These are phyloP conservation scores for Chaetothyriales sp. DNA, from an alignment of 2,329 filamentous ascomycete genomes.

Conservation along the genomic window DNA sequence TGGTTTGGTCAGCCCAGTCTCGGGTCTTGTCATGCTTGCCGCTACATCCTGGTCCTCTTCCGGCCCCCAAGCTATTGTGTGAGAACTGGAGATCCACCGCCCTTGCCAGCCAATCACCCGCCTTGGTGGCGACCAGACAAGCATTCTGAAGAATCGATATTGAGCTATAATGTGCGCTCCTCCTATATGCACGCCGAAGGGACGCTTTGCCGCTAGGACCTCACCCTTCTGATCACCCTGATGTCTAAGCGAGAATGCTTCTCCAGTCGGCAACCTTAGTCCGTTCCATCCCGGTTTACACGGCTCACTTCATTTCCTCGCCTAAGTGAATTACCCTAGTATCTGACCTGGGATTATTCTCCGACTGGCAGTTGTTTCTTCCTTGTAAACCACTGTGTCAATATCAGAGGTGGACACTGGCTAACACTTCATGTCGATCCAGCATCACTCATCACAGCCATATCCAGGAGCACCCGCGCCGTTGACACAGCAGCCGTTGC, in stretches of 20 bases:
- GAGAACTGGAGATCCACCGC: not conserved
- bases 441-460: constrained; percentile 16
- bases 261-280: constrained; percentile 3
- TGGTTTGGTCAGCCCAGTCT: not conserved
- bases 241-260: constrained; percentile 5
- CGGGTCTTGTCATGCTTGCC: not conserved
- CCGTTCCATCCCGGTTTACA: not conserved
- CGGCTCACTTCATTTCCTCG: not conserved
- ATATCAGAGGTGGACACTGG: constrained; percentile 1
- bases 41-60: not conserved
- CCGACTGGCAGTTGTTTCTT: constrained; percentile 4
- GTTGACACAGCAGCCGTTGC: constrained; percentile 18
- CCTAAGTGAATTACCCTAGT: not conserved
- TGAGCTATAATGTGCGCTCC: not conserved
- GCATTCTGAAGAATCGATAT: not conserved
- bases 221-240: not conserved
- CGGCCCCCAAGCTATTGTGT: not conserved
- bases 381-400: constrained; percentile 1
- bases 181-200: not conserved
- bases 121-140: not conserved
- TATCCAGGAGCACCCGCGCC: constrained; percentile 12
- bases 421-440: constrained; percentile 11
- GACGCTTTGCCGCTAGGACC: not conserved
- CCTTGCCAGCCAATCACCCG: not conserved
- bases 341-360: constrained; percentile 1